A percentile compares a stretch with the other conserved stretches of the same genome.
Conservation (phyloP, 768 basidiomycete genomes). For the Tylopilus balloui region DNA sequence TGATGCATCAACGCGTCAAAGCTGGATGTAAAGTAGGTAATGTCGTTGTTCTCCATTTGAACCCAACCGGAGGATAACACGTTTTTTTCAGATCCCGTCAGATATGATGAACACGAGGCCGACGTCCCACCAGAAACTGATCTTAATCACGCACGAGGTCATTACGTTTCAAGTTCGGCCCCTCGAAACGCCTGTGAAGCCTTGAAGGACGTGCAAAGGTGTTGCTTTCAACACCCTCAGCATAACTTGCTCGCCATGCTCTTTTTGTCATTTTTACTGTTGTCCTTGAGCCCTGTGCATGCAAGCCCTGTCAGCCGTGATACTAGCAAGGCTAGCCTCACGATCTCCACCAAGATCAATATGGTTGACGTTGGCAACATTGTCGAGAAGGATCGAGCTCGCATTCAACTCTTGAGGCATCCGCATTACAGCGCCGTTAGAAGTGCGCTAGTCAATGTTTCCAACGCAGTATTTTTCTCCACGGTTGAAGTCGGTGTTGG, state of each 20-base stretch:
- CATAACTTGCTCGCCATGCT: neutral
- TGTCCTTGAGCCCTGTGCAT: neutral
- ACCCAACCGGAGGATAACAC: too few relatives aligned
- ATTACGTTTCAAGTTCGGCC: too few relatives aligned
- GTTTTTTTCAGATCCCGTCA: too few relatives aligned
- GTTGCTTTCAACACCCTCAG: too few relatives aligned
- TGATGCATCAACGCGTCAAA: too few relatives aligned
- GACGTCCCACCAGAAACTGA: too few relatives aligned
- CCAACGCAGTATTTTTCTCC: constrained; percentile 28
- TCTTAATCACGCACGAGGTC: too few relatives aligned
- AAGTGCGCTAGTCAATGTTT: constrained; percentile 6
- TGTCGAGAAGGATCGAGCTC: constrained; percentile 22
- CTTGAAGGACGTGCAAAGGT: too few relatives aligned
- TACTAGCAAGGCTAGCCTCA: constrained; percentile 11
- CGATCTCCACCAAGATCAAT: constrained; percentile 12
- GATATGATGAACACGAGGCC: too few relatives aligned
- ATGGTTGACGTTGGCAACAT: constrained; percentile 7
- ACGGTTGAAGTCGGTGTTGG: constrained; percentile 29
- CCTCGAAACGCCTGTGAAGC: too few relatives aligned
- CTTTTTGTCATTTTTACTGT: constrained; percentile 12
- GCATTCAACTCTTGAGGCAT: constrained; percentile 9
- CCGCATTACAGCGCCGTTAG: neutral
- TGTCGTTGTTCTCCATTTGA: too few relatives aligned
- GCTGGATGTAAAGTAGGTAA: too few relatives aligned
- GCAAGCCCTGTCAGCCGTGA: constrained; percentile 3